These are phyloP conservation scores for Parasitella parasitica DNA, from an alignment of 371 early-diverging fungal genomes.

Conservation along the genomic window DNA sequence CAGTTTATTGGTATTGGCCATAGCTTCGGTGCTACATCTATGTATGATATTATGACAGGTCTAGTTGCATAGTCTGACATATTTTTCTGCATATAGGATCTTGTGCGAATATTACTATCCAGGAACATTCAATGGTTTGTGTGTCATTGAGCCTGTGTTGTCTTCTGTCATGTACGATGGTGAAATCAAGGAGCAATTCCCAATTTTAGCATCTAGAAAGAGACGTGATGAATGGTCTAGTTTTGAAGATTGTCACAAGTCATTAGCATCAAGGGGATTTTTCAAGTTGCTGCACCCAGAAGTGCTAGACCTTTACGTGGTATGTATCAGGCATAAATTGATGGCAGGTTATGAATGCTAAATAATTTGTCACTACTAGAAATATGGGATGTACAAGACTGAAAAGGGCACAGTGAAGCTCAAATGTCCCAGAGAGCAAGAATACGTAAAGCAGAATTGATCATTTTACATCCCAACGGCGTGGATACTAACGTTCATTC, in stretches of 20 bases:
- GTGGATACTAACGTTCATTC: background rate
- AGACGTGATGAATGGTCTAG: conserved; percentile 34
- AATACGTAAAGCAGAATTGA: conserved; percentile 51
- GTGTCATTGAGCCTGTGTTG: conserved; percentile 36
- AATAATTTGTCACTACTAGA: conserved; percentile 9
- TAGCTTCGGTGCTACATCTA: conserved; percentile 44
- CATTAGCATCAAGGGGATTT: conserved; percentile 24
- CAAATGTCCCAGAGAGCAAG: conserved; percentile 41
- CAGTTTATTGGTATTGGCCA: conserved; percentile 43
- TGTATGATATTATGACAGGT: conserved; percentile 29
- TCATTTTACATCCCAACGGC: no score
- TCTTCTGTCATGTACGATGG: background rate
- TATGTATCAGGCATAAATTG: conserved; percentile 4
- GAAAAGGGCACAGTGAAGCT: conserved; percentile 41
- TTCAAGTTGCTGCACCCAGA: conserved; percentile 41
- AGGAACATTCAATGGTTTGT: conserved; percentile 35
- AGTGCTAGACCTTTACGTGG: conserved; percentile 39
- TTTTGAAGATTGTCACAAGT: conserved; percentile 32
- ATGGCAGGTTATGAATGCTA: background rate
- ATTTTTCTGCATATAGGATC: conserved; percentile 30
- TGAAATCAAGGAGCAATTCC: conserved; percentile 6
- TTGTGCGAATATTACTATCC: conserved; percentile 37
- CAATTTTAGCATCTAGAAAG: conserved; percentile 13
- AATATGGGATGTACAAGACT: conserved; percentile 44
- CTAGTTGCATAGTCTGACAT: conserved; percentile 8